Base-by-base conservation (phyloP, 2,329 filamentous ascomycete genomes). In the Trichophyton simii region DNA sequence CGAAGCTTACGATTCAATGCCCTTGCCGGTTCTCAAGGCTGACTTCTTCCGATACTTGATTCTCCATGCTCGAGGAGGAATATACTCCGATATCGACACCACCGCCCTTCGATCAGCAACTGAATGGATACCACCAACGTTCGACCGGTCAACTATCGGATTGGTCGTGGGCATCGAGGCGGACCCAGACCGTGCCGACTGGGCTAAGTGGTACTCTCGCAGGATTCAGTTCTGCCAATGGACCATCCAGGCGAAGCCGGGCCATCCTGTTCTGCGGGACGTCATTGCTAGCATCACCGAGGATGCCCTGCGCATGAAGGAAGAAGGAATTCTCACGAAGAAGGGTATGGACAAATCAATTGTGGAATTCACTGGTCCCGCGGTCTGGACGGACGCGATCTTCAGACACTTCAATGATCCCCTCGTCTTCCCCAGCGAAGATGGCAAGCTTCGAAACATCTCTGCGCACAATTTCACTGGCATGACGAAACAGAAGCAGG, bases 171-270 rank as follows among this genome's bases (percentile, higher is more conserved):
- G 94, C 63, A 96, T 99, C 66, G 94, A 99, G 77, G 94, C 94
- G 3, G 94, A 99, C 71, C 91, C 94, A 0, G 91, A 97, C 73
- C 84, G 94, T 57, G 83, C 84, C 2, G 94, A 99, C 73, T 99
- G 94, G 94, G 82, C 84, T 41, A 80, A 96, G 0, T 97, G 92
- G 94, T 99, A 97, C 78, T 94, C 90, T 65, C 87, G 94, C 63
- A 84, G 92, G 65, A 91, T 99, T 64, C 94, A 97, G 72, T 97
- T 99, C 75, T 99, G 94, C 76, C 94, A 99, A 74, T 99, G 94
- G 94, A 99, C 94, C 0, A 96, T 99, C 65, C 92, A 97, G 75
- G 80, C 88, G 62, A 99, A 99, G 75, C 88, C 92, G 0, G 94
- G 94, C 9, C 94, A 99, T 72, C 94, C 94, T 0, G 85, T 96